Base-by-base conservation (phyloP, 805 yeast genomes). In the Cyberlindnera bimundalis region DNA sequence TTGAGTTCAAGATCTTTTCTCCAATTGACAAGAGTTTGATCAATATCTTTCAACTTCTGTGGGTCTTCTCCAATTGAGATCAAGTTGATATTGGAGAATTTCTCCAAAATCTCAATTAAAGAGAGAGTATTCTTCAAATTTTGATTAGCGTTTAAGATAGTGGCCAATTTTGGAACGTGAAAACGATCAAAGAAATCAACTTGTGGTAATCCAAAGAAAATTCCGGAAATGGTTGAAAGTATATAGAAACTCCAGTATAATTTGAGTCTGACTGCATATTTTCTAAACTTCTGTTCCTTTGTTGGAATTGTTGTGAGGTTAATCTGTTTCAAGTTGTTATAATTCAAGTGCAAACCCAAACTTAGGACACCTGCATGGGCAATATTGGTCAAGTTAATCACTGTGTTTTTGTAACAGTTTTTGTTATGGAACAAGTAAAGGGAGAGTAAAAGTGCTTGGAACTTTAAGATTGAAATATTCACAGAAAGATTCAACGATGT, bases 191-290 rank as follows among this genome's bases (percentile, higher is more conserved):
- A 54, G 37, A 55, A 50, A 2, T 45, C 47, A 39, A 46, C 37
- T 15, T 52, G 53, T 29, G 59, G 54, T 28, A 55, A 35, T 7
- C 61, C 61, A 47, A 47, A 53, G 29, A 42, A 34, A 28, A 43
- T 30, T 27, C 46, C 37, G 29, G 60, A 43, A 14, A 52, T 33
- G 12, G 43, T 42, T n/a, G 52, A 46, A 20, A 70, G 50, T n/a
- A 67, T 61, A 29, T 60, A 60, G 43, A 59, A 65, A 41, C 67
- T 63, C 77, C 77, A 71, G 45, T 62, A 72, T 9, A 72, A 46
- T 41, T 68, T 70, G 28, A 70, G 51, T 46, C 74, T 51, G 17
- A 51, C 43, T 2, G 56, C 44, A 29, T 57, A 52, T 5, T 32
- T 40, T 27, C 42, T 47, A 32, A 37, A 47, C 15, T 35, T 41